Evolutionary conservation across 1,284 basidiomycete species (phyloP).

Genomic region (Athelia psychrophila): DNA sequence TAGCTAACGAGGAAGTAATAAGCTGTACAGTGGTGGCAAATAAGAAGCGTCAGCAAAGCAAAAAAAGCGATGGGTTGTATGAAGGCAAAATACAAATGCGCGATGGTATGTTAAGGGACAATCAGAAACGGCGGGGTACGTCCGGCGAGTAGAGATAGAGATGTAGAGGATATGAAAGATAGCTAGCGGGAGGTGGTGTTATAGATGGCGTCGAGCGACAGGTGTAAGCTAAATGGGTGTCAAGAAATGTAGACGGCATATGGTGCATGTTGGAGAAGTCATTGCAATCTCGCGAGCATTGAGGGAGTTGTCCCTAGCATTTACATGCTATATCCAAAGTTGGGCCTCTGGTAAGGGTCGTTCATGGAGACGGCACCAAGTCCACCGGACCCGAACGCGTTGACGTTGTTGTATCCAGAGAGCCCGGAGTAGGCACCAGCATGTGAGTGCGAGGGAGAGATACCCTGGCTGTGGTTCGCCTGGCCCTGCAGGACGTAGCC

Average conservation of each 20-base stretch:
- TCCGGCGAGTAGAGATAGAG: conserved; percentile 12
- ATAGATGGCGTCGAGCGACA: conserved; percentile 28
- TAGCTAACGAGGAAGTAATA: conserved; percentile 33
- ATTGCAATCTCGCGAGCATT: background rate
- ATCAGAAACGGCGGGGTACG: conserved; percentile 27
- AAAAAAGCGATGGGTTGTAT: conserved; percentile 48
- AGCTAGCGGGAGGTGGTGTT: conserved; percentile 27
- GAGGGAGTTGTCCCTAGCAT: conserved; percentile 26
- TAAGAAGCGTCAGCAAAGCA: conserved; percentile 45
- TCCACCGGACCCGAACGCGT: conserved; percentile 55
- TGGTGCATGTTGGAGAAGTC: conserved; percentile 4
- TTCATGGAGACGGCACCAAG: conserved; percentile 49
- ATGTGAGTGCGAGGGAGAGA: conserved; percentile 55
- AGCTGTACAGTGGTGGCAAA: conserved; percentile 59
- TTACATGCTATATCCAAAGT: conserved; percentile 80
- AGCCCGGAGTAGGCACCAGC: conserved; percentile 51
- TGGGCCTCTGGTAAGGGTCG: conserved; percentile 72
- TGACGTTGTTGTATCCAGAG: conserved; percentile 48
- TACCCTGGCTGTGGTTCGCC: conserved; percentile 56
- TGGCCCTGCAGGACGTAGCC: conserved; percentile 74
- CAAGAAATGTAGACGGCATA: background rate
- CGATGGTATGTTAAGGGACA: conserved; percentile 41
- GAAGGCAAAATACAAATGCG: conserved; percentile 71
- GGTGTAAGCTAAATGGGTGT: conserved; percentile 25
- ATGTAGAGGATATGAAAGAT: too few species aligned